These are phyloP conservation scores for Ophiostoma sp. DNA, from an alignment of 2,329 filamentous ascomycete species.

Conservation along the genomic window DNA sequence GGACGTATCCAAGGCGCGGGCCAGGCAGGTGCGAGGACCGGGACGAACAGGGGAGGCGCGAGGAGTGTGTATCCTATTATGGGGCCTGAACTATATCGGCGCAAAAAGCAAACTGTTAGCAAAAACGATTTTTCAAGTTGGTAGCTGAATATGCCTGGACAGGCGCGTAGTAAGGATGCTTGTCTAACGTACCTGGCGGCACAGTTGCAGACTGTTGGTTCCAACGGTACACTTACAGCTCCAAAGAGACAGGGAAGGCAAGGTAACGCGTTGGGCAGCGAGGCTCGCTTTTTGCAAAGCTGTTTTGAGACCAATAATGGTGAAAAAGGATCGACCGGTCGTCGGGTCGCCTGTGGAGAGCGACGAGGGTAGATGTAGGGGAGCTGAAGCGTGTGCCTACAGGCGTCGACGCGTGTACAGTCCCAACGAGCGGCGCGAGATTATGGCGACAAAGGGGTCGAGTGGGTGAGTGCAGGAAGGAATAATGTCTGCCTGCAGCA, in stretches of 20 bases:
- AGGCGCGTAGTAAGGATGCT: neutral
- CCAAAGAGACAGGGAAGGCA: neutral
- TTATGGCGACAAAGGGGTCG: neutral
- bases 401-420: slow-evolving; percentile 11
- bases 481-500: slow-evolving; percentile 15
- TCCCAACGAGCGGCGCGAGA: neutral
- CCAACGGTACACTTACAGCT: neutral
- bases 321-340: neutral
- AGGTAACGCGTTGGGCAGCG: neutral
- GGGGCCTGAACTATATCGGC: neutral
- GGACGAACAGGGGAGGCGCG: slow-evolving; percentile 13
- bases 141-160: neutral
- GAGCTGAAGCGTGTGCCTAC: neutral
- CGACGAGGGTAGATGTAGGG: slow-evolving; percentile 6
- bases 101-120: neutral
- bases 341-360: slow-evolving; percentile 4
- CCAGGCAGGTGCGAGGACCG: slow-evolving; percentile 10
- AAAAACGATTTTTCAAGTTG: neutral
- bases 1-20: slow-evolving; percentile 6
- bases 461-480: neutral
- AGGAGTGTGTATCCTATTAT: neutral
- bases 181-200: neutral
- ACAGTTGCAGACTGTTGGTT: neutral
- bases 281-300: neutral
- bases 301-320: neutral